Conservation (phyloP, 169 alveolate species). For the Plasmodium vinckei region DNA sequence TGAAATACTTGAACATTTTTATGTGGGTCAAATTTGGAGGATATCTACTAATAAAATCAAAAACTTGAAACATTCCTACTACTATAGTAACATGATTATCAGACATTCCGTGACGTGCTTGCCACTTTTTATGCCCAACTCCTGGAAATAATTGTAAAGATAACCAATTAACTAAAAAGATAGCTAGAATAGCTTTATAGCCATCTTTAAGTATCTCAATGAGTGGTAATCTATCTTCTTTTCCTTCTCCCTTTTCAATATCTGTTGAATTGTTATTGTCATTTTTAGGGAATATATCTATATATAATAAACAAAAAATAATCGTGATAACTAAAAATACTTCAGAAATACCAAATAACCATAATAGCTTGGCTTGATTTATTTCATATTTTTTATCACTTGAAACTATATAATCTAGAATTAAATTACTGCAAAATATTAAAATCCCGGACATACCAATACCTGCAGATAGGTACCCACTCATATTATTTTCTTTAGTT, state of each 20-base stretch:
- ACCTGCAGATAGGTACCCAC: constrained; percentile 70
- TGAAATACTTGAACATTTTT: constrained; percentile 24
- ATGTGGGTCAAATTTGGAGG: constrained; percentile 55
- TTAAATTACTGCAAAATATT: constrained; percentile 32
- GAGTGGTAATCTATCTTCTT: constrained; percentile 30
- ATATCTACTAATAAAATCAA: constrained; percentile 72
- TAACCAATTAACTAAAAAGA: constrained; percentile 46
- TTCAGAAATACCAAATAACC: constrained; percentile 40
- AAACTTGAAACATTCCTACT: constrained; percentile 76
- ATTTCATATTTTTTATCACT: neutral
- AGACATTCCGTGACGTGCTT: constrained; percentile 20
- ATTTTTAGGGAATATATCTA: constrained; percentile 6
- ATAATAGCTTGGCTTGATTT: constrained; percentile 22
- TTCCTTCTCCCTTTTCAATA: constrained; percentile 13
- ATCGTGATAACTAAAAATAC: constrained; percentile 21
- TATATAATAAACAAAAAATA: constrained; percentile 27
- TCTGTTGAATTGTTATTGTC: neutral
- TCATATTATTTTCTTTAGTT: constrained; percentile 56
- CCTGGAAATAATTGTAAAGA: constrained; percentile 69
- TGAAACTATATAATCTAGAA: constrained; percentile 48
- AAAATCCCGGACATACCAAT: constrained; percentile 68
- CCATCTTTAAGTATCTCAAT: constrained; percentile 65
- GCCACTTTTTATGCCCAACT: constrained; percentile 67
- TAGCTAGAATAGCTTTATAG: constrained; percentile 52
- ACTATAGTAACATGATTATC: constrained; percentile 47